Percentiles rank a stretch among this genome's conserved stretches.
These are phyloP conservation scores for Cordyceps javanica DNA, from an alignment of 2,329 filamentous ascomycete genomes.

Conservation along the genomic window DNA sequence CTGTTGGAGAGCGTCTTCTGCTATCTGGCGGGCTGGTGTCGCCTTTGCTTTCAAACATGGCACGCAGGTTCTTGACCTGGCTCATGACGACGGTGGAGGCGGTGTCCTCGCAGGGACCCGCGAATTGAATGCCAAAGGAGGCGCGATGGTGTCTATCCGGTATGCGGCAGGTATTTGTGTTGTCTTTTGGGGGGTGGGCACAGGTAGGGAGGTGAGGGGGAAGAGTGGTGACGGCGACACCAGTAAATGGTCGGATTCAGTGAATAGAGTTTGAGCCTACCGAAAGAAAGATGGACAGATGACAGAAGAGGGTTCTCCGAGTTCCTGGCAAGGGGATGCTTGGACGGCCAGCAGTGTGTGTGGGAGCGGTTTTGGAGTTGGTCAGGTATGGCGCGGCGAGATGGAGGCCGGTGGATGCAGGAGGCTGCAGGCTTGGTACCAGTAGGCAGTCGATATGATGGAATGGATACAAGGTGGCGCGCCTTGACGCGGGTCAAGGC, in stretches of 20 bases:
- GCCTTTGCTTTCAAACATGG: constrained; percentile 73
- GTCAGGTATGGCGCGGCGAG: constrained; percentile 1
- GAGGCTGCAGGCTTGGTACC: not conserved
- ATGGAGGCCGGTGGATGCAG: constrained; percentile 3
- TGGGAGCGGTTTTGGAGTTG: constrained; percentile 12
- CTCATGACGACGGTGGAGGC: constrained; percentile 45
- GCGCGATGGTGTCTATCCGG: not conserved
- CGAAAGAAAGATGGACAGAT: constrained; percentile 10
- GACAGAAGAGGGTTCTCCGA: constrained; percentile 3
- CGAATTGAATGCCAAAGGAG: constrained; percentile 3
- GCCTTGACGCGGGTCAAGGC: constrained; percentile 3
- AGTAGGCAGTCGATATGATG: not conserved
- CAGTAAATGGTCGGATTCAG: constrained; percentile 5
- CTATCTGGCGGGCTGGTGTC: constrained; percentile 56
- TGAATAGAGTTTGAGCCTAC: constrained; percentile 11
- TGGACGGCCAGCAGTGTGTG: not conserved
- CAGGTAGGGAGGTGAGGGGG: constrained; percentile 2
- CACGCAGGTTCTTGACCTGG: constrained; percentile 67
- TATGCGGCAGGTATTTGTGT: constrained; percentile 7
- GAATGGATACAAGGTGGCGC: not conserved
- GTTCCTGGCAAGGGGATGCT: constrained; percentile 7
- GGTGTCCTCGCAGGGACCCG: constrained; percentile 10
- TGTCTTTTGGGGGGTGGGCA: constrained; percentile 4
- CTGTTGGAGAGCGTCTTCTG: constrained; percentile 60
- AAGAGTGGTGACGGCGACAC: not conserved